These are phyloP conservation scores for Mycena vulgaris DNA, from an alignment of 768 basidiomycete genomes.

Conservation along the genomic window DNA sequence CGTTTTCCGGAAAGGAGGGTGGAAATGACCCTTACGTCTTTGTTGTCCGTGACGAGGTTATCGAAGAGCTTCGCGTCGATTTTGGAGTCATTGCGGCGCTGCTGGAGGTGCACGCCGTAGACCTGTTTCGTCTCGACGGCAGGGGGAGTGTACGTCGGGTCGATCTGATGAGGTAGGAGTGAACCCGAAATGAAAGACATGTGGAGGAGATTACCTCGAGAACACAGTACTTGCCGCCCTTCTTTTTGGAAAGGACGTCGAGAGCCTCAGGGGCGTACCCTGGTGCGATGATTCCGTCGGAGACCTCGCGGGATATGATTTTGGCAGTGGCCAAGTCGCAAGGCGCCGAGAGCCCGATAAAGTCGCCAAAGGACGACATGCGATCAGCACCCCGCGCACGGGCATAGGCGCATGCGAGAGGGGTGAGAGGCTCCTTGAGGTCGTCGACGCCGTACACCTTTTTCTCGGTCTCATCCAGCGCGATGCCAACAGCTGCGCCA, in stretches of 20 bases:
- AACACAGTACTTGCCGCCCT: constrained; percentile 98
- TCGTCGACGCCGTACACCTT: constrained; percentile 98
- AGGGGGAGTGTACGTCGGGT: constrained; percentile 85
- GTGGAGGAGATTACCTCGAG: constrained; percentile 74
- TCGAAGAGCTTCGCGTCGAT: constrained; percentile 86
- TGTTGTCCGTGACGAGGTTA: constrained; percentile 92
- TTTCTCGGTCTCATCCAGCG: constrained; percentile 87
- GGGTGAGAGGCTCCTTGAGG: constrained; percentile 89
- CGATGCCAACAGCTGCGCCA: constrained; percentile 93
- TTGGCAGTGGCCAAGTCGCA: constrained; percentile 96
- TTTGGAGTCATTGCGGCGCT: constrained; percentile 91
- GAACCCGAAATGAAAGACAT: neutral
- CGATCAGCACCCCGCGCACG: constrained; percentile 97
- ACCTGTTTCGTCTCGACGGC: constrained; percentile 95
- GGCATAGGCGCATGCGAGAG: constrained; percentile 94
- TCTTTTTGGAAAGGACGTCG: constrained; percentile 94
- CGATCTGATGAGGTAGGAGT: constrained; percentile 71
- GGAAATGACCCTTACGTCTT: constrained; percentile 68
- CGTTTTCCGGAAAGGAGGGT: neutral
- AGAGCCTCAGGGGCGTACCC: constrained; percentile 92
- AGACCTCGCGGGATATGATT: constrained; percentile 99
- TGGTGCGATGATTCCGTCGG: constrained; percentile 98
- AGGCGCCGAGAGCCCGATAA: constrained; percentile 93
- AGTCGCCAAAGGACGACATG: constrained; percentile 99
- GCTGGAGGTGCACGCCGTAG: constrained; percentile 92